Percentiles rank a stretch among this genome's conserved stretches.
Evolutionary conservation across 1,139 yeast species (phyloP).

Genomic region (Tardiomyces blankii): DNA sequence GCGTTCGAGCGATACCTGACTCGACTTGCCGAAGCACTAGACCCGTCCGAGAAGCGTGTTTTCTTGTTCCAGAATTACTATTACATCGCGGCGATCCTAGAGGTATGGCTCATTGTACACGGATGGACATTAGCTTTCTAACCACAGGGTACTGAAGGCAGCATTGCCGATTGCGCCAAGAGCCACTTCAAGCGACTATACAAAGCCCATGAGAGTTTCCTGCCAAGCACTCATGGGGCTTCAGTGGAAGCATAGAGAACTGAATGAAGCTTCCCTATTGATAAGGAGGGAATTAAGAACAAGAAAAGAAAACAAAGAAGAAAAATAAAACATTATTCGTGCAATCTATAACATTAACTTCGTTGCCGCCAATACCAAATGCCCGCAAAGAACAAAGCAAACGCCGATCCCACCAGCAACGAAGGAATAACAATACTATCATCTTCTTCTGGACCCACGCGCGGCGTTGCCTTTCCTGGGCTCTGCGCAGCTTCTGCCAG

Average conservation of each 20-base stretch:
- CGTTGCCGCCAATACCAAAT: not conserved
- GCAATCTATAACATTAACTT: not conserved
- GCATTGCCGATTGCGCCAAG: conserved; percentile 44
- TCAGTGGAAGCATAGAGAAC: no score
- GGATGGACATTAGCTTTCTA: no score
- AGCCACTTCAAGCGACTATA: conserved; percentile 52
- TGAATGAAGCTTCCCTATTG: no score
- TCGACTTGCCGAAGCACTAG: conserved; percentile 34
- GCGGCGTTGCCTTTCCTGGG: conserved; percentile 75
- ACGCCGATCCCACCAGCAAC: conserved; percentile 15
- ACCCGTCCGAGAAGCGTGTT: conserved; percentile 29
- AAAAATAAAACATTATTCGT: not conserved
- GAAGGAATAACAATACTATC: conserved; percentile 36
- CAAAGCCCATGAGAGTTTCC: conserved; percentile 36
- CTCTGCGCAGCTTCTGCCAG: conserved; percentile 78
- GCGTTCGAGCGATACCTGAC: conserved; percentile 75
- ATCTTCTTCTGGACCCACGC: conserved; percentile 59
- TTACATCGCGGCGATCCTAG: conserved; percentile 26
- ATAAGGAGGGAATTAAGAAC: not conserved
- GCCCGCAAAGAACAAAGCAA: conserved; percentile 3
- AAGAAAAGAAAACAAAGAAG: not conserved
- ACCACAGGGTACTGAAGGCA: conserved; percentile 24
- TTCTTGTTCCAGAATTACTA: conserved; percentile 69
- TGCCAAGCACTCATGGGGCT: conserved; percentile 1
- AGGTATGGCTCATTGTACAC: conserved; percentile 23